These are phyloP conservation scores for Diplodia seriata DNA, from an alignment of 2,329 filamentous ascomycete species.

Conservation along the genomic window DNA sequence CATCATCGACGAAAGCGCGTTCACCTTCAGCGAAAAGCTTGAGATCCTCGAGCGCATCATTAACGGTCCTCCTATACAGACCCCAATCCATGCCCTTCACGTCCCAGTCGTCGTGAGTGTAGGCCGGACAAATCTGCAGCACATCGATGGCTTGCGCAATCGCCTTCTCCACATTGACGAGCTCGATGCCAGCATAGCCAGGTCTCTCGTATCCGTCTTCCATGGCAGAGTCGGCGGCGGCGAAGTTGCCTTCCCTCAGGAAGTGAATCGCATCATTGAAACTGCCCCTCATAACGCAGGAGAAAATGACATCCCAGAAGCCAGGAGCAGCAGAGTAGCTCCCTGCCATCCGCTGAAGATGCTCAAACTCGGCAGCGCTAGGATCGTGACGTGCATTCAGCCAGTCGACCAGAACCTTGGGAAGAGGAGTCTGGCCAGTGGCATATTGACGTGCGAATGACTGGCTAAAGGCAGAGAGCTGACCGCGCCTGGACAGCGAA, in stretches of 20 bases:
- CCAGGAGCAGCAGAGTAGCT: constrained; percentile 77
- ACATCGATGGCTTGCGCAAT: constrained; percentile 71
- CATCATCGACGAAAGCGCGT: constrained; percentile 56
- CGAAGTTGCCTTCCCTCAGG: constrained; percentile 78
- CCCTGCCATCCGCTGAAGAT: constrained; percentile 69
- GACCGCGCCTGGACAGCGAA: constrained; percentile 37
- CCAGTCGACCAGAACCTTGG: constrained; percentile 84
- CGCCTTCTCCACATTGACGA: constrained; percentile 79
- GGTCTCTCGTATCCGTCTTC: constrained; percentile 68
- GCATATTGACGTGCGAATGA: constrained; percentile 33
- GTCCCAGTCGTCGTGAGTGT: constrained; percentile 76
- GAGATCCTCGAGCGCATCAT: constrained; percentile 72
- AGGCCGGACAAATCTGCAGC: constrained; percentile 75
- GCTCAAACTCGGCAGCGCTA: constrained; percentile 70
- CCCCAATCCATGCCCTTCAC: constrained; percentile 82
- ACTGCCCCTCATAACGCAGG: constrained; percentile 76
- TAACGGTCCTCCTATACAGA: constrained; percentile 78
- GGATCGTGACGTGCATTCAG: constrained; percentile 76
- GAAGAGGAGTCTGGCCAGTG: constrained; percentile 60
- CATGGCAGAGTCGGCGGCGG: constrained; percentile 70
- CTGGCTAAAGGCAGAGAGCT: constrained; percentile 41
- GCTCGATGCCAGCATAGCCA: constrained; percentile 75
- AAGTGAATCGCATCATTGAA: constrained; percentile 71
- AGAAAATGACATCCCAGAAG: constrained; percentile 87
- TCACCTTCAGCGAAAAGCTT: constrained; percentile 80